Evolutionary conservation across 352 stramenopile species (phyloP).

Genomic region (Phytophthora constricta): DNA sequence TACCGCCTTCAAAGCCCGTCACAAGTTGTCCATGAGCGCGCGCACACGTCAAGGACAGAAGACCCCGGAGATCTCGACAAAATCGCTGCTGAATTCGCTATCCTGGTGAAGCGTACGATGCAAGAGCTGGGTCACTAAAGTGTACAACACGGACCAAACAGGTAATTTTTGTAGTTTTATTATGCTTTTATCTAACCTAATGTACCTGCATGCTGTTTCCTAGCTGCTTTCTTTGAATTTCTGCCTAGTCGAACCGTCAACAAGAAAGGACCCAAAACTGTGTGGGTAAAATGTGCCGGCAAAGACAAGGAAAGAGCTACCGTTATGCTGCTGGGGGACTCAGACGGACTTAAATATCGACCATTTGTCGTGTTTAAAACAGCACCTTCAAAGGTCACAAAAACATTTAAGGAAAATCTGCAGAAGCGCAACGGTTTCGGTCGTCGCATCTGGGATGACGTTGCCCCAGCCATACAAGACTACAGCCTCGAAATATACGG

Average conservation of each 20-base stretch:
- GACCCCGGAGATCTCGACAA: background rate
- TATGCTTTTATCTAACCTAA: too few species aligned
- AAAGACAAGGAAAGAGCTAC: conserved; percentile 12
- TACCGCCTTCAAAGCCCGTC: background rate
- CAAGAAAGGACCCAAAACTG: conserved; percentile 5
- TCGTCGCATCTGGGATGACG: conserved; percentile 10
- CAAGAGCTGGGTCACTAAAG: background rate
- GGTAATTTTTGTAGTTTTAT: too few species aligned
- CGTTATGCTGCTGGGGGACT: background rate
- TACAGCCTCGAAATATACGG: conserved; percentile 16
- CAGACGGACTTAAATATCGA: background rate
- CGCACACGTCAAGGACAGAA: conserved; percentile 4
- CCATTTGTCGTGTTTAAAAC: conserved; percentile 10
- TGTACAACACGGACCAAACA: conserved; percentile 20
- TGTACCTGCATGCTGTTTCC: background rate
- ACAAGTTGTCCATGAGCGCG: conserved; percentile 2
- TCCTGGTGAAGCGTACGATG: background rate
- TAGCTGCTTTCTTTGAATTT: background rate
- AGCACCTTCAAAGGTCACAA: background rate
- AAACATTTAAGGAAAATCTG: background rate
- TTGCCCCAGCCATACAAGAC: background rate
- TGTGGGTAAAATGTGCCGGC: conserved; percentile 2
- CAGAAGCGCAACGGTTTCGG: background rate
- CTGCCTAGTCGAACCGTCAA: background rate
- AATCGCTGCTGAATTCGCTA: conserved; percentile 1